Evolutionary conservation across 345 rosid species (phyloP), one percentile per base, ranked within the genome.

Genomic region (Rubroshorea leprosula): DNA sequence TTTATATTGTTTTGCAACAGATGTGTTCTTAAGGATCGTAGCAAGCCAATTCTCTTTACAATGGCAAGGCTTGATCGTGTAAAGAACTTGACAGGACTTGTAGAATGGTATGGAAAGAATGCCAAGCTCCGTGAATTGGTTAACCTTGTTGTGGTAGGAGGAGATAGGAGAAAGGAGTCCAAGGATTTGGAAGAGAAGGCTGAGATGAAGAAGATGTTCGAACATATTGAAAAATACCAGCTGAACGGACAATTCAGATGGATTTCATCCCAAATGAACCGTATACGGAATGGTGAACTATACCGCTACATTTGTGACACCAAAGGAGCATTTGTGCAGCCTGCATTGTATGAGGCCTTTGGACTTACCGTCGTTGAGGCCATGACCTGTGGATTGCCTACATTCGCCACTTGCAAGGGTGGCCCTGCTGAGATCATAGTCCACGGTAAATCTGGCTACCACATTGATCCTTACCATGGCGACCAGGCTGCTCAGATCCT

Each of bases 361-460:
- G 97, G 93, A 0, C 68, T 90, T 67, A 90, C 97, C 0, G 96
- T 90, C 17, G 83, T 90, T 1, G 96, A 90, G 83, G 87, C 91
- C 43, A 90, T 87, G 96, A 78, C 89, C 18, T 83, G 96, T 63
- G 96, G 97, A 0, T 64, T 90, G 71, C 96, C 91, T 10, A 90
- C 96, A 6, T 82, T 85, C 6, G 86, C 88, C 0, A 91, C 98
- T 19, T 77, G 82, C 76, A 82, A 91, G 20, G 98, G 96, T 71
- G 98, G 98, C 18, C 98, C 98, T 0, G 95, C 96, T 55, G 98
- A 91, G 90, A 91, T 91, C 55, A 91, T 88, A 17, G 95, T 85
- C 24, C 68, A 91, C 0, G 95, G 95, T 6, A 82, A 80, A 64
- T 91, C 96, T 0, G 98, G 98, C 9, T 91, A 71, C 82, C 79